Evolutionary conservation across 2,329 filamentous ascomycete genomes (phyloP), one percentile per base, ranked within the genome.

Genomic region (Sporothrix phasma): DNA sequence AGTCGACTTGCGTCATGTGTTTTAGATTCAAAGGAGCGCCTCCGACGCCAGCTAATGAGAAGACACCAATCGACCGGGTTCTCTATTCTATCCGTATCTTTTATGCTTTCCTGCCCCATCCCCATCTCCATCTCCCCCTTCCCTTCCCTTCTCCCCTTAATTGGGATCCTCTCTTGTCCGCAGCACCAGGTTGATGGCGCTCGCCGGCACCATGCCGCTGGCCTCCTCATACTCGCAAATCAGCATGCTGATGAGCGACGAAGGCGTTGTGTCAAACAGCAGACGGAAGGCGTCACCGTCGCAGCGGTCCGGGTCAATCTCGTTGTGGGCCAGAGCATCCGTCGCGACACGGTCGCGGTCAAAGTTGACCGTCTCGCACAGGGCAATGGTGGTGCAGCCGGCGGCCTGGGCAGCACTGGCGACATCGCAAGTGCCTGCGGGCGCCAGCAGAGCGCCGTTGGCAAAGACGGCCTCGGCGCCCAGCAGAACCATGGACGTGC

Each of bases 311-410:
- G 74, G 92, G 82, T 76, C 92, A 67, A 97, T 88, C 78, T 99
- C 94, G 74, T 99, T 99, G 71, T 91, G 88, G 47, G 94, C 93
- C 69, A 97, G 90, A 26, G 91, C 93, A 76, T 97, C 94, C 15
- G 95, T 85, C 6, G 91, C 89, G 11, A 97, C 90, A 65, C 91
- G 88, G 70, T 91, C 87, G 77, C 83, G 34, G 71, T 94, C 89
- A 74, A 97, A 97, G 76, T 97, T 99, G 77, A 97, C 87, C 3
- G 89, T 94, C 78, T 97, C 93, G 74, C 91, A 96, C 65, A 95
- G 88, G 3, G 95, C 90, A 39, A 95, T 87, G 65, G 97, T 90
- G 0, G 90, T 89, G 43, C 92, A 84, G 65, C 88, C 87, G 22
- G 86, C 80, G 64, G 89, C 85, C 61, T 87, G 85, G 5, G 92